Conservation (phyloP, 192 early-diverging fungal genomes). For the Radiomyces spectabilis region DNA sequence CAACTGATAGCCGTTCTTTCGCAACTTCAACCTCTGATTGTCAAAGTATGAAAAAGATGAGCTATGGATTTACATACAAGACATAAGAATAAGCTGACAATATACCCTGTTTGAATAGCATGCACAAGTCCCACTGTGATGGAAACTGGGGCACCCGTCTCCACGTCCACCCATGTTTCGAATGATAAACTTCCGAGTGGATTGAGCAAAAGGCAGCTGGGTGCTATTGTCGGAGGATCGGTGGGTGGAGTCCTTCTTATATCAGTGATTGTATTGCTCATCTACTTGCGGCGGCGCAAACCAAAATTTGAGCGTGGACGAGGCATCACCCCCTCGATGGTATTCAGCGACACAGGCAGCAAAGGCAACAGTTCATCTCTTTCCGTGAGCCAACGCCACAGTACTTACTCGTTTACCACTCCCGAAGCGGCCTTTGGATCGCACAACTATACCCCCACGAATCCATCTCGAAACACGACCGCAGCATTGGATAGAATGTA, state of each 20-base stretch:
- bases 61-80: no score
- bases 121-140: no score
- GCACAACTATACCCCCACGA: not conserved
- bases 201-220: not conserved
- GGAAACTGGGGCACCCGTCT: no score
- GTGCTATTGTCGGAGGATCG: not conserved
- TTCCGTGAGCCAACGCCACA: not conserved
- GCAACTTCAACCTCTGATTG: no score
- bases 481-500: not conserved
- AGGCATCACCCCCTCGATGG: slow-evolving; percentile 16
- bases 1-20: not conserved
- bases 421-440: slow-evolving; percentile 8
- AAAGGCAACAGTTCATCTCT: not conserved
- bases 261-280: not conserved
- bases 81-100: no score
- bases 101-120: no score
- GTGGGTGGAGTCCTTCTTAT: not conserved
- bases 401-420: slow-evolving; percentile 7
- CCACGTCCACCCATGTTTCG: no score
- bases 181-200: not conserved
- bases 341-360: not conserved
- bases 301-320: slow-evolving; percentile 18
- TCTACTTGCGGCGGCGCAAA: not conserved
- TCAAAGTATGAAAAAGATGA: no score
- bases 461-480: slow-evolving; percentile 9